phyloP scores from a whole-genome alignment of 768 basidiomycete genomes.

The Gelatoporia subvermispora region DNA sequence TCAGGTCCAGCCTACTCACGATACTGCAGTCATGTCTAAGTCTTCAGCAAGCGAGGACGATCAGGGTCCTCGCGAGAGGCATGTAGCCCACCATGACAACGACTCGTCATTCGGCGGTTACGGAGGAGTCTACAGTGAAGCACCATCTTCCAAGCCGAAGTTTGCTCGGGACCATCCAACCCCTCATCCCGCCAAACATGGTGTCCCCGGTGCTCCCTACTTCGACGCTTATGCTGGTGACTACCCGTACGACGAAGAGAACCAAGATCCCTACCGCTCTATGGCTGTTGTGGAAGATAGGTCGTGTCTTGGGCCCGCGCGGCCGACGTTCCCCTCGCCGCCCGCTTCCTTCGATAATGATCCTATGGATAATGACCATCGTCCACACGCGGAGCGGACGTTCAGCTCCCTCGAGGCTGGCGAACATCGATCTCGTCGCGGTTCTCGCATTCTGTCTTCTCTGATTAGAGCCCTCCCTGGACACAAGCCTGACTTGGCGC shows the following conservation, averaged over 20 bases:
- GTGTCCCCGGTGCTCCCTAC: not conserved
- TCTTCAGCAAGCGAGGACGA: too few relatives aligned
- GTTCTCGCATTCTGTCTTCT: slow-evolving; percentile 4
- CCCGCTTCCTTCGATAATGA: slow-evolving; percentile 1
- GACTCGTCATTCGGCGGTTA: too few relatives aligned
- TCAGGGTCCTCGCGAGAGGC: too few relatives aligned
- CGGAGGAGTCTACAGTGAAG: too few relatives aligned
- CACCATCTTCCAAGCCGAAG: too few relatives aligned
- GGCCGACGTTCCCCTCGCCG: slow-evolving; percentile 1
- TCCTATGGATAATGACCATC: not conserved
- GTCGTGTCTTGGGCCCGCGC: not conserved
- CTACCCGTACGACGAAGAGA: not conserved
- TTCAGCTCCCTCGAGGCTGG: slow-evolving; percentile 11
- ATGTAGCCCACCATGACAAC: too few relatives aligned
- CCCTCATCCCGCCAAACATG: not conserved
- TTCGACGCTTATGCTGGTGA: not conserved
- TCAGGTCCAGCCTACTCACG: too few relatives aligned
- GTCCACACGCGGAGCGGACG: not conserved
- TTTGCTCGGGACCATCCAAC: not conserved
- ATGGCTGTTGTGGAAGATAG: not conserved
- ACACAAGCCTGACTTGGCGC: slow-evolving; percentile 1
- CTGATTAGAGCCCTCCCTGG: slow-evolving; percentile 6
- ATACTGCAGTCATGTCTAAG: too few relatives aligned
- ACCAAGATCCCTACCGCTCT: not conserved
- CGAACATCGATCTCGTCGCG: not conserved